These are phyloP conservation scores for Steccherinum ochraceum DNA, from an alignment of 768 basidiomycete species.

Conservation along the genomic window DNA sequence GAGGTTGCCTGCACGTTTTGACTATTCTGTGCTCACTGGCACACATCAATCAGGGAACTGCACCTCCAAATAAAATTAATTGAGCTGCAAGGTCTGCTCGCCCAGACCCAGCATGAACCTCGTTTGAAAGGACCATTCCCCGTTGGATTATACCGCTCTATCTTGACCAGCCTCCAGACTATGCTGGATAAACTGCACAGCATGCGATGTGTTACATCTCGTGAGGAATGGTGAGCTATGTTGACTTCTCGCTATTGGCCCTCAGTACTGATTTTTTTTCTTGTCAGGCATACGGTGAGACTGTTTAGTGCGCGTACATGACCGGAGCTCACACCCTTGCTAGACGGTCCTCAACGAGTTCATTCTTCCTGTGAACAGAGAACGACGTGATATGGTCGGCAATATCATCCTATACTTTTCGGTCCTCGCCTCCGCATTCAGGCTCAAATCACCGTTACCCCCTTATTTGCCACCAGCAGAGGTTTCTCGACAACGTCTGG, in stretches of 20 bases:
- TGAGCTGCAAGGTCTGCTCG: conserved; percentile 76
- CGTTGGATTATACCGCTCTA: conserved; percentile 72
- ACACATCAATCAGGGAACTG: conserved; percentile 65
- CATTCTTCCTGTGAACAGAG: conserved; percentile 82
- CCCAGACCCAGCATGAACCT: conserved; percentile 89
- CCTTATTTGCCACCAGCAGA: conserved; percentile 95
- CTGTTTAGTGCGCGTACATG: too few species aligned
- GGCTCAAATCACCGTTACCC: conserved; percentile 87
- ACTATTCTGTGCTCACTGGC: too few species aligned
- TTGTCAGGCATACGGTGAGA: conserved; percentile 69
- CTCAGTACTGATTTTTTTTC: conserved; percentile 2
- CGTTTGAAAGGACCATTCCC: conserved; percentile 96
- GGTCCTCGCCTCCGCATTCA: conserved; percentile 70
- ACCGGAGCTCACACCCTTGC: too few species aligned
- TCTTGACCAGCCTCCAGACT: conserved; percentile 75
- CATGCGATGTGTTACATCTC: conserved; percentile 94
- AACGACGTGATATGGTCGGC: conserved; percentile 91
- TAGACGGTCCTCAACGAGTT: conserved; percentile 83
- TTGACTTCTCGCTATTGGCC: conserved; percentile 6
- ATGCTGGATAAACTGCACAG: conserved; percentile 88
- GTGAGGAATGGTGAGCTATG: conserved; percentile 78
- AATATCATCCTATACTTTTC: conserved; percentile 91
- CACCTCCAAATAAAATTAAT: conserved; percentile 91
- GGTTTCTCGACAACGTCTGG: conserved; percentile 72
- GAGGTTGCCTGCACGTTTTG: background rate